Base-by-base conservation (phyloP, 75 land plant species). In the Cunninghamia lanceolata region DNA sequence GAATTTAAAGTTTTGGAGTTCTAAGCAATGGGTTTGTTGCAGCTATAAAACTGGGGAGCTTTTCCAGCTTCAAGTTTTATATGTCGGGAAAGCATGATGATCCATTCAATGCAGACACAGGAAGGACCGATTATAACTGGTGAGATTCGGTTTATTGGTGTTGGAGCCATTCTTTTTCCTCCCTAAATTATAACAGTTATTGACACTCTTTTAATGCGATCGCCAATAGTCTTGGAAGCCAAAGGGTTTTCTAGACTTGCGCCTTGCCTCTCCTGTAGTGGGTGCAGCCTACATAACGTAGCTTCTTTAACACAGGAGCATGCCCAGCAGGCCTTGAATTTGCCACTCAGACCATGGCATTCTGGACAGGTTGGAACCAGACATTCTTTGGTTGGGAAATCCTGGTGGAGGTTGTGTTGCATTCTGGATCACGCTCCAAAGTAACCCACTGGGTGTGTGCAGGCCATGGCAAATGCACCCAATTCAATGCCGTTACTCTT, bases 61-160 rank as follows among this genome's bases (percentile, higher is more conserved):
- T 91, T 54, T 89, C 95, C n/a, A 92, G 89, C 82, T 42, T 76
- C 59, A 92, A 92, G 87, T 91, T 94, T 83, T 89, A 88, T 34
- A 79, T 91, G 36, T 87, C 90, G 66, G 94, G 91, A 39, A 91
- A 89, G 77, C 85, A 88, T 82, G 91, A 86, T 76, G 95, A 95
- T 63, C 84, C 95, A 39, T 94, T 95, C 30, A 87, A 89, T 87
- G 91, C 89, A 43, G 98, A 93, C 56, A 88, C 83, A 17, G 96
- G 91, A 53, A 96, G 94, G 89, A 94, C 90, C 88, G 98, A 96
- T 87, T 96, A 93, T 89, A 96, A 96, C 77, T 96, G 98, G 98
- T 96, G 46, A 85, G 92, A 86, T 86, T 75, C 19, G 15, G 39
- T 42, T 45, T 73, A n/a, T 45, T 63, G 39, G 39, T 38, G 11